Base-by-base conservation (phyloP, 805 yeast genomes). In the Nakazawaea ishiwadae region DNA sequence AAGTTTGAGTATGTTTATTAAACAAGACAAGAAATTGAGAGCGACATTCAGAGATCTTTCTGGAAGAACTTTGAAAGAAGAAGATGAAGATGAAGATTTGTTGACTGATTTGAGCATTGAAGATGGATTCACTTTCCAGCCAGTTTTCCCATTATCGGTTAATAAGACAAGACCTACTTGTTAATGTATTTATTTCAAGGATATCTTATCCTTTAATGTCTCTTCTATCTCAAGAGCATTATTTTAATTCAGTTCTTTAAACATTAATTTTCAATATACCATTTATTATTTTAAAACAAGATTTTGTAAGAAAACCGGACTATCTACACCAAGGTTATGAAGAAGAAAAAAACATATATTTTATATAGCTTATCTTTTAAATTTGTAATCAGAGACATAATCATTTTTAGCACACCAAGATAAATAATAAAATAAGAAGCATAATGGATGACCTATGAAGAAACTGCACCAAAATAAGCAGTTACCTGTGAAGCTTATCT, bases 401-500 rank as follows among this genome's bases (percentile, higher is more conserved):
- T 37, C 47, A 40, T 51, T 52, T 41, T 49, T 52, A 15, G 59
- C 48, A 43, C 59, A 64, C 75, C 75, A 70, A 14, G 72, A 63
- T 27, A 67, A 58, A 49, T 63, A 70, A 47, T 71, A 70, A 35
- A 71, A 56, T 35, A 70, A 54, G 14, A 66, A 62, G 29, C 68
- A 71, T 2, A 65, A 52, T 4, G 75, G 76, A 49, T 67, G 73
- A 7, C 75, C 75, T 19, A 70, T 54, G 44, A 70, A 51, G 36
- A 71, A 68, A 37, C 68, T 57, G 35, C 66, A 48, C 76, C 76
- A 70, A 42, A 71, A 68, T 4, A 71, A 59, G 41, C 71, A 65
- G 47, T 70, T 70, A 5, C 76, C 76, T 3, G 62, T 55, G 9
- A 68, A 61, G 23, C 65, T 68, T 4, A 60, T 58, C 7, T 19